Percentiles rank a stretch among this genome's conserved stretches.
Evolutionary conservation across 345 rosid genomes (phyloP).

Genomic region (Pelargonium nanum): DNA sequence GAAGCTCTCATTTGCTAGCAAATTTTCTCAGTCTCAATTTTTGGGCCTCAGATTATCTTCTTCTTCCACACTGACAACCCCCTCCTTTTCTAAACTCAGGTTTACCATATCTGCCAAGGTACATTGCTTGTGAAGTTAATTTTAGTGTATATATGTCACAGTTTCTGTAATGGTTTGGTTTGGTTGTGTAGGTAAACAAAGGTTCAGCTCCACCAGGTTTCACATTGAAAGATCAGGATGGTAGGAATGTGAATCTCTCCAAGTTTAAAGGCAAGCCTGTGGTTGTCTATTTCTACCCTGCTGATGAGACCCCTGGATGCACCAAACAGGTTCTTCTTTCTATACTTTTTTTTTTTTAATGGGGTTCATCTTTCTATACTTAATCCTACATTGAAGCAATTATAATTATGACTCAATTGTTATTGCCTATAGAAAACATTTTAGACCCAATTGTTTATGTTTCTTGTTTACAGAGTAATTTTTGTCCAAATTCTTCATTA

Average conservation of each 20-base stretch:
- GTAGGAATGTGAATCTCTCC: constrained; percentile 58
- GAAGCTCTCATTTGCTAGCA: constrained; percentile 20
- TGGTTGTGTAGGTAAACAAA: constrained; percentile 45
- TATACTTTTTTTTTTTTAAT: too few relatives aligned
- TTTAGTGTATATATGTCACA: too few relatives aligned
- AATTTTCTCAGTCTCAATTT: constrained; percentile 59
- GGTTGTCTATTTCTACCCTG: constrained; percentile 88
- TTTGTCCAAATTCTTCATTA: too few relatives aligned
- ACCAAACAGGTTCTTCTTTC: constrained; percentile 66
- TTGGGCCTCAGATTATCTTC: constrained; percentile 47
- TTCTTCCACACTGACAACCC: constrained; percentile 22
- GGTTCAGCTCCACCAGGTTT: constrained; percentile 70
- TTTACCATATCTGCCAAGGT: constrained; percentile 63
- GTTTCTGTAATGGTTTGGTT: background rate
- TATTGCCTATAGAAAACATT: too few relatives aligned
- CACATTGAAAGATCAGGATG: constrained; percentile 83
- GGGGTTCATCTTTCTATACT: too few relatives aligned
- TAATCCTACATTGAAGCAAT: too few relatives aligned
- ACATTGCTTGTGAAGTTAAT: constrained; percentile 31
- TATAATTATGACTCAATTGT: too few relatives aligned
- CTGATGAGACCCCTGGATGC: constrained; percentile 93
- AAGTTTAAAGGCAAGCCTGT: constrained; percentile 92
- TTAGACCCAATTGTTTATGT: too few relatives aligned
- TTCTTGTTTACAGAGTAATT: too few relatives aligned
- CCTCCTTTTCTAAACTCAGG: constrained; percentile 28